Base-by-base conservation (phyloP, 2,329 filamentous ascomycete species). In the Mycosphaerella arachidis region DNA sequence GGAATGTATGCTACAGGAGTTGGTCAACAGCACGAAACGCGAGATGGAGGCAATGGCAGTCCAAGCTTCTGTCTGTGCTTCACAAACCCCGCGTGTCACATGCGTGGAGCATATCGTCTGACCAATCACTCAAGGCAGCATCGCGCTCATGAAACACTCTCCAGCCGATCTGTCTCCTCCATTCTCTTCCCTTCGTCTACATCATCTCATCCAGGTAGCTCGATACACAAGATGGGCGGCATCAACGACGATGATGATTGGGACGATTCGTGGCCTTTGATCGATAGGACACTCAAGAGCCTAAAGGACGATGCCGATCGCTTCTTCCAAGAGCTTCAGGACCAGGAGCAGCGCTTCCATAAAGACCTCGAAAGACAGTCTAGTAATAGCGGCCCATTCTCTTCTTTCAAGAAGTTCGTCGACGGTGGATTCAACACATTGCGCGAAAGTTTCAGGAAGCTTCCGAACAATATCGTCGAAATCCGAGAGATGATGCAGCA, bases 401-500 rank as follows among this genome's bases (percentile, higher is more conserved):
- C 84, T 58, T 76, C 79, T 31, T 86, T 86, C 73, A 84, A 84
- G 65, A 82, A 81, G 63, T 85, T 83, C 70, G 82, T 84, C 58
- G 84, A 87, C 66, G 79, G 81, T 51, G 81, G 83, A 58, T 78
- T 86, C 65, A 79, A 78, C 8, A 80, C 79, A 16, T 71, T 86
- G 55, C 72, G 67, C 18, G 56, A 66, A 10, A 65, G 64, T 56
- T 59, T 86, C 57, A 80, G 81, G 62, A 78, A 78, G 18, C 73
- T 85, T 56, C 79, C 81, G 58, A 76, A 78, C 30, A 72, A 81
- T 46, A 74, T 80, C 18, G 74, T 76, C 4, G 70, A 74, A 20
- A 56, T 69, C 13, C 67, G 66, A 29, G 55, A 62, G 16, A 66
- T 54, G 31, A 66, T 68, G 63, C 61, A 69, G 37, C 62, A 63